These are phyloP conservation scores for Dalbergia oliveri DNA, from an alignment of 306 rosid species.

Conservation along the genomic window DNA sequence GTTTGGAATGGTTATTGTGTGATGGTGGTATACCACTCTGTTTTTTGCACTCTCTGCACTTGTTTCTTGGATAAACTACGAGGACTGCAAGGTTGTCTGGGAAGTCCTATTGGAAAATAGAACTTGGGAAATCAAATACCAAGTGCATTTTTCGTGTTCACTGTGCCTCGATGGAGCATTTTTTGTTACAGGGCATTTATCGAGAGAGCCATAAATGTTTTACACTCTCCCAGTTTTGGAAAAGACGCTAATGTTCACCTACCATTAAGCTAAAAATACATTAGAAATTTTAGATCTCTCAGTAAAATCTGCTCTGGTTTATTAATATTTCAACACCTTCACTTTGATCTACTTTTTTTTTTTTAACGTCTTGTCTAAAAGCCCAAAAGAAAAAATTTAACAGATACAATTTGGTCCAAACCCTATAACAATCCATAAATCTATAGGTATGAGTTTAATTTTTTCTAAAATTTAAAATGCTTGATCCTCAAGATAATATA, in stretches of 20 bases:
- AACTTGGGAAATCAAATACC: conserved; percentile 1
- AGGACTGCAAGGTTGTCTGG: conserved; percentile 26
- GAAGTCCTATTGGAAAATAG: conserved; percentile 29
- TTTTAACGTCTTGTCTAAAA: no score
- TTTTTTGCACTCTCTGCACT: background rate
- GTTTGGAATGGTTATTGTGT: background rate
- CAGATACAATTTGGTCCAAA: no score
- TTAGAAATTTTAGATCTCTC: no score
- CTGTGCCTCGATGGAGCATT: background rate
- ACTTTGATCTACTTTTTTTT: no score
- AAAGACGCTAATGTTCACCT: background rate
- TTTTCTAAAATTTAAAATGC: no score
- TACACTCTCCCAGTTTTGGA: conserved; percentile 38
- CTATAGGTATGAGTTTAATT: no score
- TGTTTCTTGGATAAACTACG: conserved; percentile 1
- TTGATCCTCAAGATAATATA: no score
- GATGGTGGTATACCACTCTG: background rate
- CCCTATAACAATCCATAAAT: no score
- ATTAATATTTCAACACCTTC: no score
- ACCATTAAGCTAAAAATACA: conserved; percentile 28
- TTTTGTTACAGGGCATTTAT: no score
- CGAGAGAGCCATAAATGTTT: conserved; percentile 34
- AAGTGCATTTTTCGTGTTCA: conserved; percentile 3
- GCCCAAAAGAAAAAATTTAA: no score
- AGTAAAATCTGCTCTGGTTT: no score